These are phyloP conservation scores for Candida sp. DNA, from an alignment of 1,139 yeast species.

Conservation along the genomic window DNA sequence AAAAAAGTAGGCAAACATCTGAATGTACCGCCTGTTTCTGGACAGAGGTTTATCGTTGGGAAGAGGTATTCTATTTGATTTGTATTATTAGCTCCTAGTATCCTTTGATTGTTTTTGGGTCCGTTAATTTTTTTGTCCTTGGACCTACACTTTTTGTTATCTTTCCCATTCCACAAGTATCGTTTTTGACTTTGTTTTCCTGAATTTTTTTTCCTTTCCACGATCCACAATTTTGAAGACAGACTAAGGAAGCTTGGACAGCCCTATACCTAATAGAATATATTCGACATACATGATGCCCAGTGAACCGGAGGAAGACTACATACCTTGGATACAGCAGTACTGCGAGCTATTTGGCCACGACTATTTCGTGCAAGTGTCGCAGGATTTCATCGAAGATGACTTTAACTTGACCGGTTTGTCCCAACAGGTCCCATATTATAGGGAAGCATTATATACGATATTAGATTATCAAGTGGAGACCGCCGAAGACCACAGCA, in stretches of 20 bases:
- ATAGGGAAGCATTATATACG: constrained; percentile 90
- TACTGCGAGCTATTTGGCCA: constrained; percentile 90
- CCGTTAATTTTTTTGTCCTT: background rate
- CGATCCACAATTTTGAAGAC: background rate
- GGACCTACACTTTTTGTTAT: background rate
- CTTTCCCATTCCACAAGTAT: background rate
- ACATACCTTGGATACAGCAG: constrained; percentile 89
- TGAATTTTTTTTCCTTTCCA: background rate
- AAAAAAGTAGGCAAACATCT: background rate
- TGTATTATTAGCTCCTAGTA: background rate
- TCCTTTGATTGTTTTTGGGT: background rate
- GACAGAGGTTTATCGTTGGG: background rate
- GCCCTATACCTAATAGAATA: background rate
- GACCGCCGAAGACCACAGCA: constrained; percentile 56
- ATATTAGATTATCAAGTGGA: constrained; percentile 82
- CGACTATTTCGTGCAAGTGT: constrained; percentile 92
- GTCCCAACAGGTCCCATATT: constrained; percentile 84
- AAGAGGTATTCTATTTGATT: background rate
- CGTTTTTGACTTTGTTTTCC: background rate
- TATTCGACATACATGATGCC: constrained; percentile 29
- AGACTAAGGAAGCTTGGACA: background rate
- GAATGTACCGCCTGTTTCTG: background rate
- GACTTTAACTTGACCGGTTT: constrained; percentile 95
- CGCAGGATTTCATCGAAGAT: constrained; percentile 94
- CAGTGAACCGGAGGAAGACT: constrained; percentile 58